phyloP scores from a whole-genome alignment of 2,329 filamentous ascomycete genomes.

The Talaromyces atroroseus region DNA sequence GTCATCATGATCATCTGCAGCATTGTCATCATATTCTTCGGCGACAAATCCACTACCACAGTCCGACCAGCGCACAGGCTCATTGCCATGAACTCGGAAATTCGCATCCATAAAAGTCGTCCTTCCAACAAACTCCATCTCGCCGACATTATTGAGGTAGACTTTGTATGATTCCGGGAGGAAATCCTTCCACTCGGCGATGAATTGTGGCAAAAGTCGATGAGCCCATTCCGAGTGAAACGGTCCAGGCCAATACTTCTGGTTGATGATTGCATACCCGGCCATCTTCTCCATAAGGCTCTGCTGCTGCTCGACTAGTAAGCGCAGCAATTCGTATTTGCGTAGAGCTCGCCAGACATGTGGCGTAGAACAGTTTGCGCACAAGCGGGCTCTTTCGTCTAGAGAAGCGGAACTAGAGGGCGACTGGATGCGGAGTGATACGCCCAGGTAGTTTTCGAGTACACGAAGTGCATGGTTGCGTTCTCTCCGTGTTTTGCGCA shows the following conservation, averaged over 20 bases:
- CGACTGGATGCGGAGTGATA: slow-evolving; percentile 9
- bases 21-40: slow-evolving; percentile 5
- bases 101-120: slow-evolving; percentile 18
- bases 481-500: slow-evolving; percentile 24
- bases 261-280: slow-evolving; percentile 19
- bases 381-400: slow-evolving; percentile 18
- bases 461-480: slow-evolving; percentile 22
- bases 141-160: slow-evolving; percentile 30
- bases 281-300: slow-evolving; percentile 21
- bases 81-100: slow-evolving; percentile 15
- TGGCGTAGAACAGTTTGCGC: background rate
- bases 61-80: slow-evolving; percentile 20
- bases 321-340: slow-evolving; percentile 28
- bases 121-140: slow-evolving; percentile 33
- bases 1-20: too few species aligned
- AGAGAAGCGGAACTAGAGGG: slow-evolving; percentile 19
- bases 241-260: slow-evolving; percentile 16
- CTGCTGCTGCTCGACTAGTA: slow-evolving; percentile 26
- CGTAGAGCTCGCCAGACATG: slow-evolving; percentile 22
- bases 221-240: slow-evolving; percentile 25
- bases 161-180: slow-evolving; percentile 37
- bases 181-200: slow-evolving; percentile 47
- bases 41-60: slow-evolving; percentile 12
- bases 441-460: slow-evolving; percentile 22
- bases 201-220: slow-evolving; percentile 36